phyloP scores from a whole-genome alignment of 495 filamentous ascomycete genomes.

The Penicillium ucsense region DNA sequence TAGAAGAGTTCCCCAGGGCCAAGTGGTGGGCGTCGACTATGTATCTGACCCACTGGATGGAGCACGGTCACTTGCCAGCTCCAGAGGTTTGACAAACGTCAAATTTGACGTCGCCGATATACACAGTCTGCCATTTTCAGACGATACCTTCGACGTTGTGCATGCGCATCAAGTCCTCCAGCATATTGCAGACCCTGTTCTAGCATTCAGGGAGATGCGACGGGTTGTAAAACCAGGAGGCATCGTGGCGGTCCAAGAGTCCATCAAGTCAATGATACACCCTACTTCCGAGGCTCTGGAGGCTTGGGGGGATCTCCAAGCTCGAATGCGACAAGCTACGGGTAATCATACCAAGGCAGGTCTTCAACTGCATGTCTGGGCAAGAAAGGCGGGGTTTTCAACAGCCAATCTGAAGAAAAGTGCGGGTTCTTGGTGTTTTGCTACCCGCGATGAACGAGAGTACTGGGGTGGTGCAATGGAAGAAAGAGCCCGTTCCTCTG shows the following conservation, averaged over 20 bases:
- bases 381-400: slow-evolving; percentile 36
- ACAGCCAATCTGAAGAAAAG: slow-evolving; percentile 23
- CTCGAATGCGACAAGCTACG: slow-evolving; percentile 27
- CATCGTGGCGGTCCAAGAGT: slow-evolving; percentile 42
- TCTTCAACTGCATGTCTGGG: slow-evolving; percentile 36
- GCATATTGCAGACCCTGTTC: slow-evolving; percentile 39
- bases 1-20: slow-evolving; percentile 32
- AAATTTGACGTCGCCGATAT: slow-evolving; percentile 41
- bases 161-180: slow-evolving; percentile 48
- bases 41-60: slow-evolving; percentile 27
- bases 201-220: slow-evolving; percentile 40
- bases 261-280: slow-evolving; percentile 35
- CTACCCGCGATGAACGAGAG: slow-evolving; percentile 26
- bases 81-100: slow-evolving; percentile 35
- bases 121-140: slow-evolving; percentile 31
- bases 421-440: slow-evolving; percentile 41
- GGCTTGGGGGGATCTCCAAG: slow-evolving; percentile 18
- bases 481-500: slow-evolving; percentile 26
- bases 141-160: slow-evolving; percentile 50
- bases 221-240: slow-evolving; percentile 43
- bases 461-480: slow-evolving; percentile 43
- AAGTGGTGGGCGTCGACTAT: slow-evolving; percentile 39
- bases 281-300: slow-evolving; percentile 38
- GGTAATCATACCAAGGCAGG: slow-evolving; percentile 37
- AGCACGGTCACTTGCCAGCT: slow-evolving; percentile 27